Base-by-base conservation (phyloP, 371 early-diverging fungal genomes). In the Mortierella sp. region DNA sequence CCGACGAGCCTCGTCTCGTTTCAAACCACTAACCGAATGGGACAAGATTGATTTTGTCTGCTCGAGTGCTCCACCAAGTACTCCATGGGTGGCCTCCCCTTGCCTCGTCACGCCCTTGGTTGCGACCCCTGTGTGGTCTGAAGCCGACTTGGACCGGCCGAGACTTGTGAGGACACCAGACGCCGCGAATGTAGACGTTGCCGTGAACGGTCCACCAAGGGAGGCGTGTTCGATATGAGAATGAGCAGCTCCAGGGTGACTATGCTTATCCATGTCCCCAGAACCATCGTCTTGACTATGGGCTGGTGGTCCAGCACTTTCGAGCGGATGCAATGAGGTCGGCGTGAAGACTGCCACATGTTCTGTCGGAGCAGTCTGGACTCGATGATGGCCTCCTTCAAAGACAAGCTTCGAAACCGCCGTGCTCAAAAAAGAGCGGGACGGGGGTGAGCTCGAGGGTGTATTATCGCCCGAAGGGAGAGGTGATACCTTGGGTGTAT, bases 11-110 rank as follows among this genome's bases (percentile, higher is more conserved):
- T 76, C 77, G 7, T 76, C 77, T 19, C 77, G 72, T 47, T 67
- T 71, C 37, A 64, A 57, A 37, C 46, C 37, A 1, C 73, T 64
- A 0, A 66, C 48, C 4, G 77, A 62, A 29, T 79, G 73, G 6
- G 80, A 73, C 26, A 79, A 57, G n/a, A 79, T 56, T 28, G 80
- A 79, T n/a, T 79, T 79, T 50, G 80, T 79, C 66, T 79, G 80
- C 26, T 79, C 80, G 47, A 79, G 48, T 3, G 80, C 80, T 4
- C 80, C 67, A 1, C 80, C 80, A 7, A 70, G 23, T 16, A 73
- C 64, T 4, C 80, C 80, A 6, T 73, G 73, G 46, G 73, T 79
- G 46, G 73, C 30, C 26, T 79, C 80, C 2, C 73, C 80, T 52
- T 79, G 80, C 55, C 73, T 79, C 18, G 70, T 70, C 7, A 55